A percentile compares a stretch with the other conserved stretches of the same genome.
Evolutionary conservation across 179 eudicot species (phyloP).

Genomic region (Beta corolliflora): DNA sequence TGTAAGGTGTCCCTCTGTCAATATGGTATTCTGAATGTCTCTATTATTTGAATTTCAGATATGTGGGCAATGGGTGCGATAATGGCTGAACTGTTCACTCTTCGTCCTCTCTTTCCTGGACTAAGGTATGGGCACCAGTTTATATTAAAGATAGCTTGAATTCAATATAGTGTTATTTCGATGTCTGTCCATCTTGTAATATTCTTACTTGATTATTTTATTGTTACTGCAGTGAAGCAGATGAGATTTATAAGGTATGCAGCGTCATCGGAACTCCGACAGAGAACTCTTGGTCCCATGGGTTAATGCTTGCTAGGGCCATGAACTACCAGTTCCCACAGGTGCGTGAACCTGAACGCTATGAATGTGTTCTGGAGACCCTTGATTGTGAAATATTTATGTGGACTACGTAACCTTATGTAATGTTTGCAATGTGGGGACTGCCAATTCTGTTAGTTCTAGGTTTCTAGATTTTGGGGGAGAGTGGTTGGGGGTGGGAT

Average conservation of each 20-base stretch:
- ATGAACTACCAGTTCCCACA: conserved; percentile 90
- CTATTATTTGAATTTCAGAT: conserved; percentile 46
- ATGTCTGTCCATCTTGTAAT: not conserved
- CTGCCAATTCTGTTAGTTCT: not conserved
- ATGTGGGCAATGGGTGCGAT: conserved; percentile 99
- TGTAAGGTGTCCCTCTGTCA: not conserved
- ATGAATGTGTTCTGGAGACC: not conserved
- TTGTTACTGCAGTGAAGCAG: conserved; percentile 75
- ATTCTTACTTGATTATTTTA: not conserved
- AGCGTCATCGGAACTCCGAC: conserved; percentile 81
- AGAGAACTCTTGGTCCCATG: conserved; percentile 62
- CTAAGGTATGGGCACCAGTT: conserved; percentile 53
- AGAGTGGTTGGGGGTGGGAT: no score
- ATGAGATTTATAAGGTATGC: conserved; percentile 92
- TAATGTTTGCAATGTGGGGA: not conserved
- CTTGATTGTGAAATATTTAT: not conserved
- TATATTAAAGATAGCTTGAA: not conserved
- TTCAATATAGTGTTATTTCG: not conserved
- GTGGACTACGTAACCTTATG: not conserved
- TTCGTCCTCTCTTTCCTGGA: conserved; percentile 95
- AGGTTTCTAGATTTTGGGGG: no score
- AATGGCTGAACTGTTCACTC: conserved; percentile 88
- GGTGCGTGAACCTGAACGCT: conserved; percentile 32
- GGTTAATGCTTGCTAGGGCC: conserved; percentile 64
- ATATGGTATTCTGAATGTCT: conserved; percentile 16